A percentile compares a stretch with the other conserved stretches of the same genome.
These are phyloP conservation scores for Galerina sulciceps DNA, from an alignment of 768 basidiomycete species.

Conservation along the genomic window DNA sequence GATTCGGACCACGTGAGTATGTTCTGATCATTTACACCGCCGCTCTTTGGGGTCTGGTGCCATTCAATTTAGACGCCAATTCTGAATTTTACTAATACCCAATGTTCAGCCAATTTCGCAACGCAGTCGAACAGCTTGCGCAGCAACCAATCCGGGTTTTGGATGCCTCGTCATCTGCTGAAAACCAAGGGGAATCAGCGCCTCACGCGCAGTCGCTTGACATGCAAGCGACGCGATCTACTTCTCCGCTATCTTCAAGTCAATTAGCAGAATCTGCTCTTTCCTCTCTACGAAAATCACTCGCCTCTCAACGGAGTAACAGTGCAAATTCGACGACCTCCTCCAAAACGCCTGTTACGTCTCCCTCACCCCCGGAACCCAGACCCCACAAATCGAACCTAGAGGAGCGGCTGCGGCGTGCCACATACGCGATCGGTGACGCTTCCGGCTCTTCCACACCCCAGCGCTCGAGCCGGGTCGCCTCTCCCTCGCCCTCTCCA, in stretches of 20 bases:
- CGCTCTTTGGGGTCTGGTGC: too few relatives aligned
- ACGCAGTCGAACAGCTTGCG: slow-evolving; percentile 73
- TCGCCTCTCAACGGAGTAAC: slow-evolving; percentile 52
- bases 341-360: slow-evolving; percentile 13
- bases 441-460: slow-evolving; percentile 37
- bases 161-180: slow-evolving; percentile 26
- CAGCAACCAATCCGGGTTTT: slow-evolving; percentile 47
- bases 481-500: slow-evolving; percentile 45
- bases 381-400: slow-evolving; percentile 57
- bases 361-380: slow-evolving; percentile 15
- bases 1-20: too few relatives aligned
- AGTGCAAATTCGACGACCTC: slow-evolving; percentile 38
- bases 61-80: too few relatives aligned
- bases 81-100: neutral
- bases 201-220: slow-evolving; percentile 42
- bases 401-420: slow-evolving; percentile 79
- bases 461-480: slow-evolving; percentile 18
- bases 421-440: slow-evolving; percentile 61
- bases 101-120: slow-evolving; percentile 80
- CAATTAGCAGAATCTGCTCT: slow-evolving; percentile 67
- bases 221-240: slow-evolving; percentile 24
- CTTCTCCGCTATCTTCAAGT: slow-evolving; percentile 46
- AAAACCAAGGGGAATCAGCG: slow-evolving; percentile 14
- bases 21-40: too few relatives aligned
- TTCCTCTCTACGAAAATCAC: slow-evolving; percentile 65